phyloP scores from a whole-genome alignment of 768 basidiomycete species.

The Lactarius indigo region DNA sequence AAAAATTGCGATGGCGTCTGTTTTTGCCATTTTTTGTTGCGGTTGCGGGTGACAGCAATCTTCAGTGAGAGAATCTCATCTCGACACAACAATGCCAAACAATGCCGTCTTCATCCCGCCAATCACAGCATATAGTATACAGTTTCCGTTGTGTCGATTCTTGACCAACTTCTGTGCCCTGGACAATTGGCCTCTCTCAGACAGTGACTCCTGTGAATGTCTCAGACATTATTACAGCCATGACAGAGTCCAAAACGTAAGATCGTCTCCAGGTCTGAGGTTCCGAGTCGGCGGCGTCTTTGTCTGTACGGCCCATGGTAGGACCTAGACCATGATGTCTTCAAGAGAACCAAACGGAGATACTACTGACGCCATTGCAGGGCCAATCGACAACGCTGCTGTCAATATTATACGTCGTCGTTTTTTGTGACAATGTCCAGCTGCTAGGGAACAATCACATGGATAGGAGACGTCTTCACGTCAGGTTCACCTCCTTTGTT shows the following conservation, averaged over 20 bases:
- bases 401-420: neutral
- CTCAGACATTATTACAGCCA: neutral
- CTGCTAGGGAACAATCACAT: neutral
- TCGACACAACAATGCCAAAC: neutral
- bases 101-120: neutral
- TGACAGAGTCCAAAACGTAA: neutral
- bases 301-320: neutral
- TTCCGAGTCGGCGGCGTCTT: neutral
- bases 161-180: neutral
- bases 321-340: neutral
- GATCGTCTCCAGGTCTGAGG: neutral
- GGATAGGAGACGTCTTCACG: neutral
- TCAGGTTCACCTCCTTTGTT: neutral
- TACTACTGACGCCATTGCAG: neutral
- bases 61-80: neutral
- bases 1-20: slow-evolving; percentile 81
- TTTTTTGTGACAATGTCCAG: neutral
- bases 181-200: neutral
- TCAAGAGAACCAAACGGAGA: neutral
- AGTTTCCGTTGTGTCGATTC: too few species aligned
- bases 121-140: too few species aligned
- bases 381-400: neutral
- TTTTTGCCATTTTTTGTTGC: slow-evolving; percentile 46
- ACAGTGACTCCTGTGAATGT: neutral
- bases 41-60: neutral